Conservation (phyloP, 129 eudicot species). For the Ambrosia artemisiifolia region DNA sequence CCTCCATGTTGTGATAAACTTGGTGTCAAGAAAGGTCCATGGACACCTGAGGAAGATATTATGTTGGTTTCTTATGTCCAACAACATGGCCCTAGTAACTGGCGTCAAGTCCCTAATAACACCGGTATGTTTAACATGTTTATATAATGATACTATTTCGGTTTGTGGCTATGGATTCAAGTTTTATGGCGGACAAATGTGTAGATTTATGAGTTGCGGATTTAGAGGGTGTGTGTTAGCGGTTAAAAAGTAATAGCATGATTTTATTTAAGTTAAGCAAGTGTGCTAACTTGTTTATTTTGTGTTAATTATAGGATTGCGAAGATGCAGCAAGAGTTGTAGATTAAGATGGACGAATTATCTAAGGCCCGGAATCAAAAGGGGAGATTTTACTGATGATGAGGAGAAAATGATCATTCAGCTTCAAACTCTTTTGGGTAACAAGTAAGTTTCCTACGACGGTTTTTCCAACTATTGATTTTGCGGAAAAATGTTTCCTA, state of each 20-base stretch:
- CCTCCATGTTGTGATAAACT: slow-evolving; percentile 85
- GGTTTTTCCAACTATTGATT: no score
- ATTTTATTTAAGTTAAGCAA: no score
- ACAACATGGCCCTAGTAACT: slow-evolving; percentile 86
- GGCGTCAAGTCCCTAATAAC: slow-evolving; percentile 73
- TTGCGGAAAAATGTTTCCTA: no score
- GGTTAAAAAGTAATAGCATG: no score
- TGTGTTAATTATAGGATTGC: slow-evolving; percentile 43
- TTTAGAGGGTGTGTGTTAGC: no score
- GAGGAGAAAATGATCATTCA: slow-evolving; percentile 85
- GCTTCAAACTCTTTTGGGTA: slow-evolving; percentile 83
- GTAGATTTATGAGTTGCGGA: no score
- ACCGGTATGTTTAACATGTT: slow-evolving; percentile 39
- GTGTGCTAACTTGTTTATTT: no score
- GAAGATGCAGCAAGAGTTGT: slow-evolving; percentile 85
- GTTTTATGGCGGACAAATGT: no score
- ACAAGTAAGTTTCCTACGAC: slow-evolving; percentile 47
- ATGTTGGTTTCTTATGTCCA: slow-evolving; percentile 77
- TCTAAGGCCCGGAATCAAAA: slow-evolving; percentile 71
- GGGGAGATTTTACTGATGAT: slow-evolving; percentile 74
- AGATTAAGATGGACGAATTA: slow-evolving; percentile 89
- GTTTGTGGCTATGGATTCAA: no score
- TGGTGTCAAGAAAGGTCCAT: slow-evolving; percentile 88
- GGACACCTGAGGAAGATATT: slow-evolving; percentile 89
- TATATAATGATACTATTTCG: neutral